These are phyloP conservation scores for Sugiyamaella floridensis DNA, from an alignment of 805 yeast genomes.

Conservation along the genomic window DNA sequence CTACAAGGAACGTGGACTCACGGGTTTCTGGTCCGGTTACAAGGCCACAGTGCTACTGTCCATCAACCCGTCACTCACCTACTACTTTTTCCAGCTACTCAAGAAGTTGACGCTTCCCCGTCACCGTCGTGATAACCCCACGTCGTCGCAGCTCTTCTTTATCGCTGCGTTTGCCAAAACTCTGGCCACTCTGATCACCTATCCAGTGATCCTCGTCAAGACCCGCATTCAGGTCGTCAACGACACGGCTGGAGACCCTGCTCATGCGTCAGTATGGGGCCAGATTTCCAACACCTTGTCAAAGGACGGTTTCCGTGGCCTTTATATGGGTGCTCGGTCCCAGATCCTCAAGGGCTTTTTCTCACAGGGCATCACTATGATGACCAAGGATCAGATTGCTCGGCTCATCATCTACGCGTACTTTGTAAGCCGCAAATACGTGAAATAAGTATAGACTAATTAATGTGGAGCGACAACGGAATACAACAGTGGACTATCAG, in stretches of 20 bases:
- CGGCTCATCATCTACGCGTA: slow-evolving; percentile 20
- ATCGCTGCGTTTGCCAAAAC: slow-evolving; percentile 65
- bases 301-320: slow-evolving; percentile 70
- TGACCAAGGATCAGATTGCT: slow-evolving; percentile 33
- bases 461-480: background rate
- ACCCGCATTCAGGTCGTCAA: slow-evolving; percentile 55
- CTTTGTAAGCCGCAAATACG: slow-evolving; percentile 8
- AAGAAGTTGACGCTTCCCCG: slow-evolving; percentile 20
- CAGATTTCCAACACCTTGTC: slow-evolving; percentile 38
- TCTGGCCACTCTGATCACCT: slow-evolving; percentile 56
- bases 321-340: slow-evolving; percentile 58
- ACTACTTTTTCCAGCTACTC: slow-evolving; percentile 29
- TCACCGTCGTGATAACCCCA: slow-evolving; percentile 20
- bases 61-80: slow-evolving; percentile 29
- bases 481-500: too few relatives aligned
- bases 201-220: slow-evolving; percentile 71
- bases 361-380: slow-evolving; percentile 31
- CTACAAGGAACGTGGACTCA: slow-evolving; percentile 25
- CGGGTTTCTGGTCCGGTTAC: slow-evolving; percentile 32
- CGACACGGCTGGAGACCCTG: background rate
- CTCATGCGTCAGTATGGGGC: background rate
- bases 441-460: too few relatives aligned
- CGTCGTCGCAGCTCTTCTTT: slow-evolving; percentile 47
- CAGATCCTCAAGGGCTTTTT: slow-evolving; percentile 31
- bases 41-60: slow-evolving; percentile 26